Evolutionary conservation across 176 grass and related monocot genomes (phyloP), one percentile per base, ranked within the genome.

Genomic region (Themeda triandra): DNA sequence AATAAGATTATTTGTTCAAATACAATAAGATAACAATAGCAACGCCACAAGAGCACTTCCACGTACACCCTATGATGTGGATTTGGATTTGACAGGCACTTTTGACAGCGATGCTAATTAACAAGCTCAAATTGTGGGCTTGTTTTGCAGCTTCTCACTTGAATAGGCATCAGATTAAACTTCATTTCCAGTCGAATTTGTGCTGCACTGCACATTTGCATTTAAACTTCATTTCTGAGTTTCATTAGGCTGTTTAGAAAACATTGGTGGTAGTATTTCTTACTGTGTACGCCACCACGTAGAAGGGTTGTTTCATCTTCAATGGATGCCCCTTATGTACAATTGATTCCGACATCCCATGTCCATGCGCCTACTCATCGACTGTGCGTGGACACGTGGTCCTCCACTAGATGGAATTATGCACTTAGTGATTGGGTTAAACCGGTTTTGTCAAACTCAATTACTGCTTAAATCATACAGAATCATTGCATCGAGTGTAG

Each of bases 111-210:
- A 44, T 82, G 27, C 7, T 60, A 62, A 63, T 71, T 63, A 29
- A 18, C 63, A 73, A 48, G 14, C 41, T 40, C 29, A 39, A 9
- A 23, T 1, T 62, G 10, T 3, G 6, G 5, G 40, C 27, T 79
- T 45, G 12, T 1, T 18, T 28, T 44, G 27, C 15, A 28, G n/a
- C 40, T 73, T 66, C 67, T 53, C 23, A 45, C 21, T 68, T 80
- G 33, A 80, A 84, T 59, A n/a, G 7, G 21, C 33, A 67, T 33
- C 83, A 24, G 27, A 58, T 84, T 66, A 65, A n/a, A n/a, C n/a
- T n/a, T n/a, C n/a, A 44, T 44, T 13, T 25, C 45, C 35, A 9
- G 30, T 18, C 14, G 4, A 2, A 23, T 19, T 18, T 19, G 12
- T 41, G 33, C 75, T 63, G 11, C n/a, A n/a, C n/a, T n/a, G n/a